Evolutionary conservation across 108 stramenopile species (phyloP).

Genomic region (Cyclostephanos tholiformis): DNA sequence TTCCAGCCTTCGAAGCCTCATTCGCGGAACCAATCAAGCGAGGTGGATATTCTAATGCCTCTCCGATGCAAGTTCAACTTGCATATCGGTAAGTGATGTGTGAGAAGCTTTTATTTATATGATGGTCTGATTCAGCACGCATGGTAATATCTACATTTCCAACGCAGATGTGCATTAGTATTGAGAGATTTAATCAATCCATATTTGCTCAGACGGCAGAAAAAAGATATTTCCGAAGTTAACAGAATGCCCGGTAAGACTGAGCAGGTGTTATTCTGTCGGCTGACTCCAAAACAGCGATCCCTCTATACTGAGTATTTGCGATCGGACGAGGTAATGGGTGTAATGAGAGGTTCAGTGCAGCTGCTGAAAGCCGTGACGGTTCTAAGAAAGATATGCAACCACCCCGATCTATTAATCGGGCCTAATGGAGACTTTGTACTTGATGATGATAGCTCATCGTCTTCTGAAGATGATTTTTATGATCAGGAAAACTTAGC

Average conservation of each 20-base stretch:
- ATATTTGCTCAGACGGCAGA: conserved; percentile 89
- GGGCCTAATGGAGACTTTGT: conserved; percentile 52
- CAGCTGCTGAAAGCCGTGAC: conserved; percentile 87
- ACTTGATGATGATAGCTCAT: conserved; percentile 53
- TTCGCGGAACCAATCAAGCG: conserved; percentile 92
- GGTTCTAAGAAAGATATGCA: conserved; percentile 93
- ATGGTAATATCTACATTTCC: too few species aligned
- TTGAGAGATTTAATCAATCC: conserved; percentile 92
- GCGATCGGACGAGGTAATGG: conserved; percentile 65
- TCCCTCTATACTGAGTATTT: conserved; percentile 71
- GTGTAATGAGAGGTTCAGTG: conserved; percentile 61
- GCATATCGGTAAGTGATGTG: conserved; percentile 58
- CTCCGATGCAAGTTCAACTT: conserved; percentile 82
- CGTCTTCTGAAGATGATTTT: conserved; percentile 45
- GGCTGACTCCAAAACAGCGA: conserved; percentile 79
- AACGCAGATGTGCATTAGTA: conserved; percentile 78
- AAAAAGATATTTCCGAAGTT: conserved; percentile 81
- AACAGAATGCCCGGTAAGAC: conserved; percentile 91
- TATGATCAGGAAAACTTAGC: conserved; percentile 59
- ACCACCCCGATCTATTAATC: conserved; percentile 92
- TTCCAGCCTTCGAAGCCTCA: conserved; percentile 94
- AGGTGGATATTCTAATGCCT: conserved; percentile 94
- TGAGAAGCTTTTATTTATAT: too few species aligned
- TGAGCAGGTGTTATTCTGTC: conserved; percentile 95
- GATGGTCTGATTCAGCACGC: too few species aligned